Conservation (phyloP, 805 yeast species). For the Diddensiella santjacobensis region DNA sequence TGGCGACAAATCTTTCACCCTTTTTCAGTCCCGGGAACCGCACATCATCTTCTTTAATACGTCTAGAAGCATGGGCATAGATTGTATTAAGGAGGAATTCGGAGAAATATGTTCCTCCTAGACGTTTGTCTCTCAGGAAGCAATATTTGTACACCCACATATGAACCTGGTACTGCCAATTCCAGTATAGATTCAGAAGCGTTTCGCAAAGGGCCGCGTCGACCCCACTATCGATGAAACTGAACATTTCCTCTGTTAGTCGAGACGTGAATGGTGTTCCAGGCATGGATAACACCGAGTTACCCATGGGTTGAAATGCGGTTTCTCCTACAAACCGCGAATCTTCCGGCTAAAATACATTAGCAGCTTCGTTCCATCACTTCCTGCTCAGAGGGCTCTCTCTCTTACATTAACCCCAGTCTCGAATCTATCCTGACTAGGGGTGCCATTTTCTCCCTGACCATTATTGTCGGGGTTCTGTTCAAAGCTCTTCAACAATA, state of each 20-base stretch:
- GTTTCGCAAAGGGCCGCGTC: not conserved
- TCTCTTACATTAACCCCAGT: slow-evolving; percentile 1
- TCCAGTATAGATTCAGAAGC: slow-evolving; percentile 6
- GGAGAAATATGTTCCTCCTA: slow-evolving; percentile 8
- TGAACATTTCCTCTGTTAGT: slow-evolving; percentile 6
- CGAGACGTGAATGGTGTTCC: slow-evolving; percentile 3
- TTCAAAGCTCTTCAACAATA: not conserved
- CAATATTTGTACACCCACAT: slow-evolving; percentile 10
- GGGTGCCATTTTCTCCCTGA: not conserved
- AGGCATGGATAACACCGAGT: slow-evolving; percentile 4
- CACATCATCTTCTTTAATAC: slow-evolving; percentile 4
- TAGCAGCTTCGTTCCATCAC: not conserved
- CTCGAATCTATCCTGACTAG: not conserved
- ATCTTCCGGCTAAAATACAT: slow-evolving; percentile 1
- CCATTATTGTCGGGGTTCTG: not conserved
- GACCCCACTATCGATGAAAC: slow-evolving; percentile 1
- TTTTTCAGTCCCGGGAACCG: slow-evolving; percentile 4
- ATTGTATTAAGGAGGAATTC: slow-evolving; percentile 5
- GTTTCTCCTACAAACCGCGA: not conserved
- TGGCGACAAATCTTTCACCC: slow-evolving; percentile 8
- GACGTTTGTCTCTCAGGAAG: slow-evolving; percentile 7
- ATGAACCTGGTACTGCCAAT: slow-evolving; percentile 7
- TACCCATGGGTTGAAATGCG: not conserved
- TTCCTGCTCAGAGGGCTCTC: not conserved
- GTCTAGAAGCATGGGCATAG: slow-evolving; percentile 10